A percentile compares a stretch with the other conserved stretches of the same genome.
Evolutionary conservation across 768 basidiomycete genomes (phyloP).

Genomic region (Scleroderma citrinum): DNA sequence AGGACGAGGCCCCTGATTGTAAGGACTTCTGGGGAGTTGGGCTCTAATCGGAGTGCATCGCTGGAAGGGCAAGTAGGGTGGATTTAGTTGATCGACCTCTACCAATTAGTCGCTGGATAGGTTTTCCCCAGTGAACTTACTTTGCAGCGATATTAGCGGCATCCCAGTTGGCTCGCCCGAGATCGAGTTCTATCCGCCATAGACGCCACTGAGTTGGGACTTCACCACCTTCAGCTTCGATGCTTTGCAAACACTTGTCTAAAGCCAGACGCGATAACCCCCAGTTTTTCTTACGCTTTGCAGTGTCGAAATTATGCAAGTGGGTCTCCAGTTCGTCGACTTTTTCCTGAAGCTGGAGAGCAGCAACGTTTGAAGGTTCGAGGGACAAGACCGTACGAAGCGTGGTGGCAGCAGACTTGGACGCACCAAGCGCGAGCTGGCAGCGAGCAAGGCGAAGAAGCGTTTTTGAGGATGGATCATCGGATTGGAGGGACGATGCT

Average conservation of each 20-base stretch:
- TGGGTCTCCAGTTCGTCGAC: slow-evolving; percentile 59
- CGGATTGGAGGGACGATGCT: slow-evolving; percentile 60
- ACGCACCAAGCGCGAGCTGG: slow-evolving; percentile 72
- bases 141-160: slow-evolving; percentile 69
- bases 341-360: slow-evolving; percentile 55
- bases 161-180: slow-evolving; percentile 67
- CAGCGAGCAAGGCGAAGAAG: slow-evolving; percentile 79
- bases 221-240: slow-evolving; percentile 71
- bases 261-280: slow-evolving; percentile 71
- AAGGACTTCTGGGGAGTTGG: slow-evolving; percentile 75
- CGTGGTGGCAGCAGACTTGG: slow-evolving; percentile 60
- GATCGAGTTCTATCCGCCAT: slow-evolving; percentile 74
- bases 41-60: slow-evolving; percentile 65
- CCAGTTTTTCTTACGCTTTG: slow-evolving; percentile 63
- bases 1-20: slow-evolving; percentile 73
- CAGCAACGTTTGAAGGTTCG: slow-evolving; percentile 57
- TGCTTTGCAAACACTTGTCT: slow-evolving; percentile 67
- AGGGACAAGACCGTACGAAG: slow-evolving; percentile 54
- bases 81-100: neutral
- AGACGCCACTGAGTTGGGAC: slow-evolving; percentile 75
- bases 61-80: slow-evolving; percentile 29
- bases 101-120: no score
- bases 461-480: slow-evolving; percentile 64
- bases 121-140: slow-evolving; percentile 36
- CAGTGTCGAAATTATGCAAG: slow-evolving; percentile 54